Evolutionary conservation across 2,329 filamentous ascomycete species (phyloP).

Genomic region (Nothopassalora personata): DNA sequence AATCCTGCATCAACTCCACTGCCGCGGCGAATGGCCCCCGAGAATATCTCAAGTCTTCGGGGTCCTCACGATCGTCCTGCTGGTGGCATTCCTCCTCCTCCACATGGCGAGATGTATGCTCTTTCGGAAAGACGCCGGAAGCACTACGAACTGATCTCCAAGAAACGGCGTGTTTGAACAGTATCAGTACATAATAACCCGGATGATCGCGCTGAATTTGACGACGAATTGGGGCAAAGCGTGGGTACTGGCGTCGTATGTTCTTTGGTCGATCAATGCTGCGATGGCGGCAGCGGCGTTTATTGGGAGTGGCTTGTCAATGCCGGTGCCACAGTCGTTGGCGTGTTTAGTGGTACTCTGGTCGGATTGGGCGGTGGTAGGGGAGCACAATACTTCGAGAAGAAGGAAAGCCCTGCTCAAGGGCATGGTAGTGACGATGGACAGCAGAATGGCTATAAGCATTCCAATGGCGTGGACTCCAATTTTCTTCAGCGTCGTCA

Average conservation of each 20-base stretch:
- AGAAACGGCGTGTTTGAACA: constrained; percentile 13
- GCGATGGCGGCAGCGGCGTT: too few relatives aligned
- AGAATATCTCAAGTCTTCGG: constrained; percentile 11
- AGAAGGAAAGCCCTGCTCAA: background rate
- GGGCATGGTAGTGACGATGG: background rate
- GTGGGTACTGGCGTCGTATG: constrained; percentile 12
- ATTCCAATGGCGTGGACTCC: background rate
- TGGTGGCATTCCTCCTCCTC: constrained; percentile 6
- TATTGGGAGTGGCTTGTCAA: constrained; percentile 11
- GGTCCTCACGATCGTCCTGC: constrained; percentile 10
- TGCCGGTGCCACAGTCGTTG: constrained; percentile 3
- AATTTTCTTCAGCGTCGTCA: background rate
- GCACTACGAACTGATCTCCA: constrained; percentile 1
- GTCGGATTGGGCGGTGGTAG: constrained; percentile 8
- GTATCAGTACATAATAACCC: constrained; percentile 13
- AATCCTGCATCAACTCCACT: constrained; percentile 13
- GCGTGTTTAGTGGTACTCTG: constrained; percentile 4
- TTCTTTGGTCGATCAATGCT: constrained; percentile 15
- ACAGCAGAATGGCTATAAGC: background rate
- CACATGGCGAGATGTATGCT: constrained; percentile 6
- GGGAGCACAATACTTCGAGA: background rate
- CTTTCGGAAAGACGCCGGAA: constrained; percentile 6
- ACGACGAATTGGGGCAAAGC: background rate
- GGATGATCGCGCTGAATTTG: constrained; percentile 13
- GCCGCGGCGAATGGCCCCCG: constrained; percentile 11